Percentiles rank a stretch among this genome's conserved stretches.
These are phyloP conservation scores for Eimeria mitis DNA, from an alignment of 169 alveolate genomes.

Conservation along the genomic window DNA sequence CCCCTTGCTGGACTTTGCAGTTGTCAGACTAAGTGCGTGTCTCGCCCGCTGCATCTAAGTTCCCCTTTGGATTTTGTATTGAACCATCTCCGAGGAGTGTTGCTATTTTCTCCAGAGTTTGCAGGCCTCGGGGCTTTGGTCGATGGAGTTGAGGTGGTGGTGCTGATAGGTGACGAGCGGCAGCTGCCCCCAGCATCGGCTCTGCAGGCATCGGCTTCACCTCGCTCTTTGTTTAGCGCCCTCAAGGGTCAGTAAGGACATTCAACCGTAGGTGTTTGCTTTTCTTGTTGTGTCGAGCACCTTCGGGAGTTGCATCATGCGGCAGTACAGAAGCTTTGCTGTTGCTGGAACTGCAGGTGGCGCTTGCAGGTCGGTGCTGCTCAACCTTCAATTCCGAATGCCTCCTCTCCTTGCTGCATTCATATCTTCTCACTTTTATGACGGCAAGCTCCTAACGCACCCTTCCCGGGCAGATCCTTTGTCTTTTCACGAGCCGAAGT, in stretches of 20 bases:
- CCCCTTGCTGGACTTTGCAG: not conserved
- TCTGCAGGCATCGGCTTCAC: constrained; percentile 19
- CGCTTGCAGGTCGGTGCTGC: constrained; percentile 61
- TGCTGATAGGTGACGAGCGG: constrained; percentile 61
- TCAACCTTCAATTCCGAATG: constrained; percentile 63
- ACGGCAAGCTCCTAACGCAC: constrained; percentile 48
- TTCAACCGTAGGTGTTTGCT: not conserved
- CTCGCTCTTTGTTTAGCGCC: constrained; percentile 60
- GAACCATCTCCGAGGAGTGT: not conserved
- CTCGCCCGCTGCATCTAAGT: not conserved
- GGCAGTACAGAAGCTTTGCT: not conserved
- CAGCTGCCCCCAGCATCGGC: constrained; percentile 65
- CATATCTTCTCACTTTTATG: constrained; percentile 63
- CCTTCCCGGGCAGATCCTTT: not conserved
- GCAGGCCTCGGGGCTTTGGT: constrained; percentile 65
- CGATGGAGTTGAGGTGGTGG: constrained; percentile 50
- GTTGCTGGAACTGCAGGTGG: constrained; percentile 53
- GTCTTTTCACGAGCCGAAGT: not conserved
- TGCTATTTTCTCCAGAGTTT: constrained; percentile 33
- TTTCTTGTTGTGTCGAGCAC: not conserved
- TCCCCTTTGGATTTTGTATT: not conserved
- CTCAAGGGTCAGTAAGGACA: constrained; percentile 44
- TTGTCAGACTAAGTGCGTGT: not conserved
- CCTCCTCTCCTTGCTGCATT: constrained; percentile 71
- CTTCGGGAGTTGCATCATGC: not conserved